Percentiles rank a stretch among this genome's conserved stretches.
phyloP scores from a whole-genome alignment of 192 early-diverging fungal genomes.

The Backusella australiensis region DNA sequence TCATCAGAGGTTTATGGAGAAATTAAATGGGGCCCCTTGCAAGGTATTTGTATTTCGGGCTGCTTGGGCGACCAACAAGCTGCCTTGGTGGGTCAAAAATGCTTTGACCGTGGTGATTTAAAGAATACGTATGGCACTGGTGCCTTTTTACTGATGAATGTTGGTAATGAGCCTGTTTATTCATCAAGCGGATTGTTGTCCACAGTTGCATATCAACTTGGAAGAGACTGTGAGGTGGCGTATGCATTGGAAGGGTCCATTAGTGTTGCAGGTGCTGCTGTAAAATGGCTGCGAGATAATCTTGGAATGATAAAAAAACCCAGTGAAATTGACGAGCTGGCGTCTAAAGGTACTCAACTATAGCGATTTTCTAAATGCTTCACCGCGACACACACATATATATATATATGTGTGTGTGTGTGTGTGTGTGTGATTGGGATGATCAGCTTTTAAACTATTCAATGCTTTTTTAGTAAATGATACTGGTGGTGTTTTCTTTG shows the following conservation, averaged over 20 bases:
- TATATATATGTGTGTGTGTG: not conserved
- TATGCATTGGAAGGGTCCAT: slow-evolving; percentile 94
- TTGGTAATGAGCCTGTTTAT: slow-evolving; percentile 68
- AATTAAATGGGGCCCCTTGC: slow-evolving; percentile 53
- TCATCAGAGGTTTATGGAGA: slow-evolving; percentile 79
- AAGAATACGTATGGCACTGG: slow-evolving; percentile 98
- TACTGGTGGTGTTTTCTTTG: slow-evolving; percentile 92
- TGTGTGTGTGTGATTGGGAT: not conserved
- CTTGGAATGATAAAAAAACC: slow-evolving; percentile 72
- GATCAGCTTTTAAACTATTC: slow-evolving; percentile 28
- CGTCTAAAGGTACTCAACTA: slow-evolving; percentile 53
- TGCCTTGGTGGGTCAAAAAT: slow-evolving; percentile 90
- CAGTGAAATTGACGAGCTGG: slow-evolving; percentile 69
- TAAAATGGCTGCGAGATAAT: slow-evolving; percentile 90
- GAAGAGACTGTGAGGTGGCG: slow-evolving; percentile 49
- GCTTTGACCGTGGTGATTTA: slow-evolving; percentile 79
- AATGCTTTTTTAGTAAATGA: slow-evolving; percentile 54
- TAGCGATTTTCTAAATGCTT: slow-evolving; percentile 61
- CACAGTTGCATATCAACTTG: slow-evolving; percentile 87
- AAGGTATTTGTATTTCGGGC: slow-evolving; percentile 77
- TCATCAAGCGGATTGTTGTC: slow-evolving; percentile 84
- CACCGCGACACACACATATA: no score
- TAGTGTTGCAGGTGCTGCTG: slow-evolving; percentile 85
- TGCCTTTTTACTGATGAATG: slow-evolving; percentile 93
- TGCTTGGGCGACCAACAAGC: slow-evolving; percentile 95